Evolutionary conservation across 768 basidiomycete genomes (phyloP).

Genomic region (Pleurotus salmoneostramineus): DNA sequence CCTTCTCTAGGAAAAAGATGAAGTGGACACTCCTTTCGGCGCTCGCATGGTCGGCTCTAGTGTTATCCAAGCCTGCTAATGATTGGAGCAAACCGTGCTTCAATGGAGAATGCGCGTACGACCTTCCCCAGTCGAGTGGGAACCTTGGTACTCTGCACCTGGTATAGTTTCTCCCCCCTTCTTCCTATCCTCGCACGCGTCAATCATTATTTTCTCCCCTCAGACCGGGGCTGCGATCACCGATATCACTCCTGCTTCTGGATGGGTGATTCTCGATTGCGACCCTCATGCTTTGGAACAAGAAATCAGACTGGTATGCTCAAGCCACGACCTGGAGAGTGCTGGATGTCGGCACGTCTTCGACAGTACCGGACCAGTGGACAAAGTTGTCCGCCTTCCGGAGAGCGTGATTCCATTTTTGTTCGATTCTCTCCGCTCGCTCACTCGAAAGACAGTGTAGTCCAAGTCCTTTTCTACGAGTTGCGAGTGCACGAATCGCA

Average conservation of each 20-base stretch:
- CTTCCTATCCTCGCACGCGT: not conserved
- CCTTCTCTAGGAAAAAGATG: not conserved
- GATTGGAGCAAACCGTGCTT: constrained; percentile 4
- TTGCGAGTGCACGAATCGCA: not conserved
- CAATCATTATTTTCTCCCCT: constrained; percentile 7
- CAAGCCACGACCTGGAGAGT: not conserved
- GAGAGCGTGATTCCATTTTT: not conserved
- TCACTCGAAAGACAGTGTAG: not conserved
- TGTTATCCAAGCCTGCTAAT: not conserved
- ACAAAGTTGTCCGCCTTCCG: constrained; percentile 3
- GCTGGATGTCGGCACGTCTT: constrained; percentile 1
- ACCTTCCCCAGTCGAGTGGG: not conserved
- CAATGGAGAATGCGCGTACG: constrained; percentile 4
- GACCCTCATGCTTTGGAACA: constrained; percentile 21
- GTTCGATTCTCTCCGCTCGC: not conserved
- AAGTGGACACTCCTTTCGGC: not conserved
- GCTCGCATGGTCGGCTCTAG: not conserved
- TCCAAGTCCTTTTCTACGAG: not conserved
- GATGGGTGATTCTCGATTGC: constrained; percentile 34
- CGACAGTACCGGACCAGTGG: not conserved
- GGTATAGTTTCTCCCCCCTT: not conserved
- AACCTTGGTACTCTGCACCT: constrained; percentile 12
- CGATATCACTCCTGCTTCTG: constrained; percentile 25
- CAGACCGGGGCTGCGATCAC: constrained; percentile 12
- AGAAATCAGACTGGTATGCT: constrained; percentile 28